These are phyloP conservation scores for Boletus rubescentipes DNA, from an alignment of 768 basidiomycete species.

Conservation along the genomic window DNA sequence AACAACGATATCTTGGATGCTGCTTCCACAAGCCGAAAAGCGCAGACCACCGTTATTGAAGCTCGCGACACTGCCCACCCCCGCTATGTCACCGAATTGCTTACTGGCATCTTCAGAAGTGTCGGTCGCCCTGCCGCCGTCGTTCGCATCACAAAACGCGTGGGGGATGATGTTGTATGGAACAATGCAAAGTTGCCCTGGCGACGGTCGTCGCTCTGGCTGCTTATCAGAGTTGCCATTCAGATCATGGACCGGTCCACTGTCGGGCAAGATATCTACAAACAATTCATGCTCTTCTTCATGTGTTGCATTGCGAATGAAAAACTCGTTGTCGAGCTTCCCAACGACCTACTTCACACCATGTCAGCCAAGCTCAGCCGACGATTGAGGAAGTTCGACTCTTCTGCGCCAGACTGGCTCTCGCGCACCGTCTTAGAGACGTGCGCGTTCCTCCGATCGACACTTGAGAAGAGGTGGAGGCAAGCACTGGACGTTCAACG, in stretches of 20 bases:
- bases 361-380: conserved; percentile 31
- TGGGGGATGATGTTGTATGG: conserved; percentile 14
- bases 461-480: conserved; percentile 37
- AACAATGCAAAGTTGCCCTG: conserved; percentile 17
- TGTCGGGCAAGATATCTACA: conserved; percentile 35
- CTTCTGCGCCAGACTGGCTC: conserved; percentile 29
- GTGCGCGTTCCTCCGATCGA: conserved; percentile 25
- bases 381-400: conserved; percentile 26
- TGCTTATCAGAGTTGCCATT: conserved; percentile 32
- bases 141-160: conserved; percentile 31
- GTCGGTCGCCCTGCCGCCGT: conserved; percentile 22
- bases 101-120: conserved; percentile 44
- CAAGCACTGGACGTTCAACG: conserved; percentile 30
- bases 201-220: conserved; percentile 39
- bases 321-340: conserved; percentile 11
- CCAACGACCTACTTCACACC: conserved; percentile 29
- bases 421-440: conserved; percentile 39
- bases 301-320: conserved; percentile 29
- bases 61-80: conserved; percentile 33
- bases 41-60: conserved; percentile 7
- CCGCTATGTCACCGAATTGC: conserved; percentile 46
- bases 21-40: conserved; percentile 3
- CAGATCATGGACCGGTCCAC: conserved; percentile 28
- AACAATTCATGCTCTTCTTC: conserved; percentile 47
- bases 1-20: conserved; percentile 33